phyloP scores from a whole-genome alignment of 495 filamentous ascomycete genomes.

The Trichoderma erinaceum region DNA sequence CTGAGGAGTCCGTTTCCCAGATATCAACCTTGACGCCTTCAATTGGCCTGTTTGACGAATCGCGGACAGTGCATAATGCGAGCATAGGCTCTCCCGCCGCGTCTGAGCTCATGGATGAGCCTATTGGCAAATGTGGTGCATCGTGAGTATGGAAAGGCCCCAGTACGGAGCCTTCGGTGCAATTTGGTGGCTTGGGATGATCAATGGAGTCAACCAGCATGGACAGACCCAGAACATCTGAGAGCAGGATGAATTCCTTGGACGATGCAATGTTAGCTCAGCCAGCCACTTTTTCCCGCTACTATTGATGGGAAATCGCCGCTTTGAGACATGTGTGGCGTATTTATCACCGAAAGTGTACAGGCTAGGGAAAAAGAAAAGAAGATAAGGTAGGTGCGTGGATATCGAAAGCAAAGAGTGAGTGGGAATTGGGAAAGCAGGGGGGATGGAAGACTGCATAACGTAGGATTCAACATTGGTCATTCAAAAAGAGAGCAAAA shows the following conservation, averaged over 20 bases:
- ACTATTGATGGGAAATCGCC: too few relatives aligned
- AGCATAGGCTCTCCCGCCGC: constrained; percentile 65
- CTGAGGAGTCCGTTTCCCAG: constrained; percentile 87
- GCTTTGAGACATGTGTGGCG: too few relatives aligned
- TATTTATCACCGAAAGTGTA: too few relatives aligned
- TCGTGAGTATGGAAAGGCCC: constrained; percentile 95
- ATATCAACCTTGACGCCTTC: constrained; percentile 73
- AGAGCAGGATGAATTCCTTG: constrained; percentile 91
- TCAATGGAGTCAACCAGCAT: constrained; percentile 86
- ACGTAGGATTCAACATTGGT: too few relatives aligned
- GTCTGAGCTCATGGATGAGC: constrained; percentile 66
- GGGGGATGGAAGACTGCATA: too few relatives aligned
- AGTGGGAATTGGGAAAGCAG: neutral
- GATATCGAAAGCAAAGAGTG: neutral
- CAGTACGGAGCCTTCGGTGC: constrained; percentile 83
- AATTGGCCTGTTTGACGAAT: constrained; percentile 62
- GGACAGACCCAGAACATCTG: constrained; percentile 83
- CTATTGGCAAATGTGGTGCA: constrained; percentile 57
- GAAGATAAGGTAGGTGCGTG: too few relatives aligned
- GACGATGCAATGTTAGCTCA: constrained; percentile 22
- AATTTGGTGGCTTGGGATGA: constrained; percentile 71
- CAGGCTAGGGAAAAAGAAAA: too few relatives aligned
- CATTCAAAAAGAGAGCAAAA: too few relatives aligned
- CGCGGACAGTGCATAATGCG: constrained; percentile 67
- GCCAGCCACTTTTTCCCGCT: neutral